Evolutionary conservation across 2,329 filamentous ascomycete genomes (phyloP).

Genomic region (Cercospora nicotianae): DNA sequence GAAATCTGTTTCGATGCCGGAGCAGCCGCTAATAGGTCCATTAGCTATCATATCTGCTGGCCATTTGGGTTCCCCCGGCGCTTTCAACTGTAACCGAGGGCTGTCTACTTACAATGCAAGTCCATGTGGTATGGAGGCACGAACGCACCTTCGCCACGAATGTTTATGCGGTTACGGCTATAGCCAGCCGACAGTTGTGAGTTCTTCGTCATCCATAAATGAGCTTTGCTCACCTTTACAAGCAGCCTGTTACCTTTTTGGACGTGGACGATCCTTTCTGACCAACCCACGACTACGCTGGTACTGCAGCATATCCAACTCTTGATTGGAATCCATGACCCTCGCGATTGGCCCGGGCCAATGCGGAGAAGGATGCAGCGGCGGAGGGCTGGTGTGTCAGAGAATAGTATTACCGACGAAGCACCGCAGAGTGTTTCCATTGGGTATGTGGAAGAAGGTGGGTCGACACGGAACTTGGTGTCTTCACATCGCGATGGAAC

Average conservation of each 20-base stretch:
- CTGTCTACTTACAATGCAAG: not conserved
- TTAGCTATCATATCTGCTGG: not conserved
- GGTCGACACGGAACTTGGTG: not conserved
- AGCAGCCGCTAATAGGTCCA: not conserved
- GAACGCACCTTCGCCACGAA: not conserved
- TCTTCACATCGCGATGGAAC: not conserved
- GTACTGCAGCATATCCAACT: not conserved
- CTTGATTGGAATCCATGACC: not conserved
- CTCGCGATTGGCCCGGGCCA: not conserved
- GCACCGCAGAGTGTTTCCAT: not conserved
- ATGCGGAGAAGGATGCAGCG: not conserved
- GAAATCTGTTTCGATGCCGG: not conserved
- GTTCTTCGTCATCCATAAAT: not conserved
- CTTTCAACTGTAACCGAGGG: not conserved
- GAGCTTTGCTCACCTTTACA: not conserved
- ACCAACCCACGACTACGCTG: not conserved
- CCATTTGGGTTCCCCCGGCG: not conserved
- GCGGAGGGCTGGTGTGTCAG: not conserved
- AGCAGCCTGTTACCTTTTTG: not conserved
- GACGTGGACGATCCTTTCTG: not conserved
- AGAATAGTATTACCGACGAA: not conserved
- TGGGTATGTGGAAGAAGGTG: not conserved
- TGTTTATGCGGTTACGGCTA: not conserved
- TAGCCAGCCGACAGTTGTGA: not conserved
- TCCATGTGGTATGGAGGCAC: not conserved